Evolutionary conservation across 805 yeast genomes (phyloP), one percentile per base, ranked within the genome.

Genomic region (Cyberlindnera maclurae): DNA sequence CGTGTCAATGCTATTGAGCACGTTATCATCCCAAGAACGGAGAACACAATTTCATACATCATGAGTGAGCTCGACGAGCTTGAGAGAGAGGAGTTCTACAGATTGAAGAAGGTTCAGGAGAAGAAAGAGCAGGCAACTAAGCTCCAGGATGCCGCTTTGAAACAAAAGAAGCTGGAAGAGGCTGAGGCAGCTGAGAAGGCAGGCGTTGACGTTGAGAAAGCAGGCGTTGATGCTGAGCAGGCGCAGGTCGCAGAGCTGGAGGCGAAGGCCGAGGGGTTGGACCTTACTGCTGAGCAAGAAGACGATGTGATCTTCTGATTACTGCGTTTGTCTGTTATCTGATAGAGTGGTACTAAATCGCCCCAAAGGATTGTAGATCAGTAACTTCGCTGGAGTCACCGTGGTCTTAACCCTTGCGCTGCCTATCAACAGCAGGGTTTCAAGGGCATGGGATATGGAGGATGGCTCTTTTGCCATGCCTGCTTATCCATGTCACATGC

Each of bases 1-100:
- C 85, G 98, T 73, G 98, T 90, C 56, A 90, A 90, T 61, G 97
- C 98, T 46, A 90, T 90, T 63, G 98, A 90, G 68, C 97, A 90
- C 58, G 97, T 90, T 33, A 89, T 90, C 54, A 90, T 90, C 44
- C 98, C 98, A 51, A 77, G 97, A 65, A 93, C 97, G 2, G 97
- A 93, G 63, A 90, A 90, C 65, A 90, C 98, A 22, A 90, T 90
- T 55, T 67, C 73, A 38, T 78, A 90, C 65, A 90, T 90, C 70
- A 89, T 88, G 63, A 84, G 96, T 26, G 98, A 90, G 64, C 75
- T 90, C 58, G 98, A 93, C 64, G 98, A 90, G 67, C 74, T 93
- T 61, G 97, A 93, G 61, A 83, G 98, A 74, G 98, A 90, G 67
- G 98, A 90, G 65, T 90, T 90, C 59, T 93, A 89, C 68, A 74